Conservation (phyloP, 164 flowering plant genomes). For the Tetrastigma voinierianum region DNA sequence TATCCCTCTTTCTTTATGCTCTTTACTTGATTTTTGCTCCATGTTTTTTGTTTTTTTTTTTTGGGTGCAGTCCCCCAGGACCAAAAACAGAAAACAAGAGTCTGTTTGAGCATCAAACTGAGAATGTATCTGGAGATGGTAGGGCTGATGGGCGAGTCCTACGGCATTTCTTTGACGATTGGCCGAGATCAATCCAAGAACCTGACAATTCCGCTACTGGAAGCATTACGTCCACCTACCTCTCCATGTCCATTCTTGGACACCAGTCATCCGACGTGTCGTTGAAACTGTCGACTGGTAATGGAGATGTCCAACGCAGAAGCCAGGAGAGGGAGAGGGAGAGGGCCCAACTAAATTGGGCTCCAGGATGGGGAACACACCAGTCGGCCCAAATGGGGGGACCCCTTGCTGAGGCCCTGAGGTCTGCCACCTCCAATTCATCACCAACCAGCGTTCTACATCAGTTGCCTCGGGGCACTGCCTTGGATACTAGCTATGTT, state of each 20-base stretch:
- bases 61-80: constrained; percentile 33
- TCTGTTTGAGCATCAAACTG: constrained; percentile 25
- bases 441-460: constrained; percentile 69
- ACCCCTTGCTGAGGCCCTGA: constrained; percentile 80
- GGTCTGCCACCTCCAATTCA: constrained; percentile 52
- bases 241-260: constrained; percentile 55
- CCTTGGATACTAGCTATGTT: constrained; percentile 46
- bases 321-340: too few species aligned
- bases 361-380: constrained; percentile 37
- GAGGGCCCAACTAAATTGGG: constrained; percentile 41
- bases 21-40: background rate
- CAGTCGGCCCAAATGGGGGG: constrained; percentile 69
- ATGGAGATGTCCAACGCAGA: constrained; percentile 22
- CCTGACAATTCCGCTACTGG: constrained; percentile 19
- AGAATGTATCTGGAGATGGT: constrained; percentile 14
- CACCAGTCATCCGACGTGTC: constrained; percentile 64
- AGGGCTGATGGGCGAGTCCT: constrained; percentile 45
- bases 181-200: constrained; percentile 60
- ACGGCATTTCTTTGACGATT: constrained; percentile 76
- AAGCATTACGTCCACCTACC: constrained; percentile 33
- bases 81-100: constrained; percentile 23
- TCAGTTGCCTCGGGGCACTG: constrained; percentile 35
- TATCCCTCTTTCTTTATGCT: background rate
- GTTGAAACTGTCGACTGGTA: constrained; percentile 69
- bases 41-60: constrained; percentile 6